A percentile compares a stretch with the other conserved stretches of the same genome.
phyloP scores from a whole-genome alignment of 805 yeast species.

The Ogataea naganishii region DNA sequence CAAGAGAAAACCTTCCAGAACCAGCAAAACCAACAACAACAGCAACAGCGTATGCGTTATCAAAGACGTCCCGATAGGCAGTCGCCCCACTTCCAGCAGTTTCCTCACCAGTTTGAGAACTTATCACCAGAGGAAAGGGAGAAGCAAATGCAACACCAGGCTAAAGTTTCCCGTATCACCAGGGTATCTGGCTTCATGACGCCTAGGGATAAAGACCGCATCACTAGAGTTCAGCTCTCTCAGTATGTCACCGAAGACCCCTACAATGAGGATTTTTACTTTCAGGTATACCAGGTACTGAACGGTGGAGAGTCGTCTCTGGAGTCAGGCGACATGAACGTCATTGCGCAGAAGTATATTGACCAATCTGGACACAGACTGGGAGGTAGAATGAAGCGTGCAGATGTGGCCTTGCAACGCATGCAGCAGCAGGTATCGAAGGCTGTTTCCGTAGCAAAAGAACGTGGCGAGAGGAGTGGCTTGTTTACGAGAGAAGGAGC shows the following conservation, averaged over 20 bases:
- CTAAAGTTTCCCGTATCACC: slow-evolving; percentile 66
- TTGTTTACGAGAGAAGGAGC: slow-evolving; percentile 72
- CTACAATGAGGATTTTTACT: slow-evolving; percentile 91
- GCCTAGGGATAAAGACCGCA: slow-evolving; percentile 93
- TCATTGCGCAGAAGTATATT: slow-evolving; percentile 87
- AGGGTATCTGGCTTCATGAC: slow-evolving; percentile 92
- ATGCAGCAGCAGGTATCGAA: slow-evolving; percentile 97
- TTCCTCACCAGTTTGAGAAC: slow-evolving; percentile 27
- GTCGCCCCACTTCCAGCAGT: too few relatives aligned
- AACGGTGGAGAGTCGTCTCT: slow-evolving; percentile 45
- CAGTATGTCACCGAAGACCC: slow-evolving; percentile 97
- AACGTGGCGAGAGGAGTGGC: slow-evolving; percentile 56
- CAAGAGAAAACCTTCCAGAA: slow-evolving; percentile 7
- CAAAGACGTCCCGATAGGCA: too few relatives aligned
- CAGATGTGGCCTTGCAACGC: slow-evolving; percentile 87
- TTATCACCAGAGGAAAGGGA: slow-evolving; percentile 69
- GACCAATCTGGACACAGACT: slow-evolving; percentile 87
- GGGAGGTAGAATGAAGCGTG: slow-evolving; percentile 77
- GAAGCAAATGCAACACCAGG: slow-evolving; percentile 57
- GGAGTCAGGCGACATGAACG: slow-evolving; percentile 52
- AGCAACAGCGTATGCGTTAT: slow-evolving; percentile 8
- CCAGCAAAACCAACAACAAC: slow-evolving; percentile 11
- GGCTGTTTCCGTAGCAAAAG: slow-evolving; percentile 93
- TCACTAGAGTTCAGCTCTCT: slow-evolving; percentile 87
- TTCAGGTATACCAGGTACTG: slow-evolving; percentile 79